phyloP scores from a whole-genome alignment of 371 early-diverging fungal genomes.

The Encephalitozoon cuniculi region DNA sequence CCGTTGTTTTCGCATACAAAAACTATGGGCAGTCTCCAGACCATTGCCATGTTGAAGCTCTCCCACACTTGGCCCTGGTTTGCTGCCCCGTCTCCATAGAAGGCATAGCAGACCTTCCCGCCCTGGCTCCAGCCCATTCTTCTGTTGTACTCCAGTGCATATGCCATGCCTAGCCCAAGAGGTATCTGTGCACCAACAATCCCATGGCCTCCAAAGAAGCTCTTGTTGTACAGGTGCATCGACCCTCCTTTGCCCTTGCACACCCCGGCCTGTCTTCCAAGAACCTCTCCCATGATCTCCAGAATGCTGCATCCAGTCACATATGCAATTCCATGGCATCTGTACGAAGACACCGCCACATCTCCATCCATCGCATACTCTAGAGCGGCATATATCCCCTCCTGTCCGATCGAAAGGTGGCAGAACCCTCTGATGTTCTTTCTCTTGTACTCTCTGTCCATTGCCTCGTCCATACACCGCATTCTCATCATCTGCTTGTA shows the following conservation, averaged over 20 bases:
- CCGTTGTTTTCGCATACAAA: constrained; percentile 97
- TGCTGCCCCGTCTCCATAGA: constrained; percentile 97
- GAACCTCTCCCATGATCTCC: constrained; percentile 71
- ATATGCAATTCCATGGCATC: constrained; percentile 93
- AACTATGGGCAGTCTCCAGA: constrained; percentile 87
- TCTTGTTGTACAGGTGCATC: constrained; percentile 94
- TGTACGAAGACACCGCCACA: constrained; percentile 87
- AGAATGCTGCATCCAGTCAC: constrained; percentile 69
- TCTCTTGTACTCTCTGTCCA: constrained; percentile 68
- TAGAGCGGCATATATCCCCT: constrained; percentile 88
- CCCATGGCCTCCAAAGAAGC: constrained; percentile 97
- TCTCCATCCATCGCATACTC: constrained; percentile 76
- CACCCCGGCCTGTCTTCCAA: constrained; percentile 75
- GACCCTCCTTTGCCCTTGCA: constrained; percentile 97
- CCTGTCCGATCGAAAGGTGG: constrained; percentile 95
- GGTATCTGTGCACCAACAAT: constrained; percentile 98
- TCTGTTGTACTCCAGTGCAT: constrained; percentile 78
- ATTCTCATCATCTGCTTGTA: constrained; percentile 53
- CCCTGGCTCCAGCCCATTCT: background rate
- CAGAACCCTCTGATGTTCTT: constrained; percentile 95
- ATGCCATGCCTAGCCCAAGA: constrained; percentile 87
- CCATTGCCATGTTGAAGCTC: constrained; percentile 94
- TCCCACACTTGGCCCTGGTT: constrained; percentile 99
- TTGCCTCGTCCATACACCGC: constrained; percentile 40
- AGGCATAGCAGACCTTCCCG: constrained; percentile 65